phyloP scores from a whole-genome alignment of 2,329 filamentous ascomycete species.

The Pestalotiopsis sp. region DNA sequence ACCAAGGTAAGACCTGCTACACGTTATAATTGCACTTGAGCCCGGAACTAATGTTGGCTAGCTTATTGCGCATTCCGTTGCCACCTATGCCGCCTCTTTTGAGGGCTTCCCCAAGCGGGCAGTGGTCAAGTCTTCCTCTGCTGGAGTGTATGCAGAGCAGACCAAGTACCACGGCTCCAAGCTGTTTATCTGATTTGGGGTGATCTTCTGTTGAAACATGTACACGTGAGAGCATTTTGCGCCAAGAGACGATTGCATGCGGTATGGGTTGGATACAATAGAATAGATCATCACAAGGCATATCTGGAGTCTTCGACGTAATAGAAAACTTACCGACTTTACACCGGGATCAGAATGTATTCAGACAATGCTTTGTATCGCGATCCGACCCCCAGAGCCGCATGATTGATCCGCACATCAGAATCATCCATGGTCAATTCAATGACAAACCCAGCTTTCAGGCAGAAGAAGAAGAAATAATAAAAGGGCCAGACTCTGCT shows the following conservation, averaged over 20 bases:
- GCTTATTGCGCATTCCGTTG: conserved; percentile 74
- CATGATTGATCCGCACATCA: too few relatives aligned
- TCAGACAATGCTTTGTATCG: too few relatives aligned
- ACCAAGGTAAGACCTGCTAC: conserved; percentile 52
- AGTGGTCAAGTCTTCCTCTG: conserved; percentile 27
- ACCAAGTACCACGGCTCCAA: conserved; percentile 54
- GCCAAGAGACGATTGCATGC: not conserved
- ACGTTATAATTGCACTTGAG: not conserved
- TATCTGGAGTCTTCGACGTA: too few relatives aligned
- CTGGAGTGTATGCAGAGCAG: conserved; percentile 32
- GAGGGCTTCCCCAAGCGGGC: conserved; percentile 64
- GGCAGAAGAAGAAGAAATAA: too few relatives aligned
- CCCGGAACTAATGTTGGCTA: conserved; percentile 30
- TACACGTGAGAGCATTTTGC: too few relatives aligned
- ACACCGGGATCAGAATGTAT: too few relatives aligned
- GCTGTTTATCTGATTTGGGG: conserved; percentile 44
- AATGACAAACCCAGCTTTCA: too few relatives aligned
- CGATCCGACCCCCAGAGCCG: too few relatives aligned
- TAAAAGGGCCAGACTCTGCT: too few relatives aligned
- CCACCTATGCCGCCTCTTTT: conserved; percentile 68
- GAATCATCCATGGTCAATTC: too few relatives aligned
- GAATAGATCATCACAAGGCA: too few relatives aligned
- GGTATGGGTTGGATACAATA: not conserved
- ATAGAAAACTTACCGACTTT: too few relatives aligned
- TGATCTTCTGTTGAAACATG: not conserved